phyloP scores from a whole-genome alignment of 2,329 filamentous ascomycete genomes.

The Nemania diffusa region DNA sequence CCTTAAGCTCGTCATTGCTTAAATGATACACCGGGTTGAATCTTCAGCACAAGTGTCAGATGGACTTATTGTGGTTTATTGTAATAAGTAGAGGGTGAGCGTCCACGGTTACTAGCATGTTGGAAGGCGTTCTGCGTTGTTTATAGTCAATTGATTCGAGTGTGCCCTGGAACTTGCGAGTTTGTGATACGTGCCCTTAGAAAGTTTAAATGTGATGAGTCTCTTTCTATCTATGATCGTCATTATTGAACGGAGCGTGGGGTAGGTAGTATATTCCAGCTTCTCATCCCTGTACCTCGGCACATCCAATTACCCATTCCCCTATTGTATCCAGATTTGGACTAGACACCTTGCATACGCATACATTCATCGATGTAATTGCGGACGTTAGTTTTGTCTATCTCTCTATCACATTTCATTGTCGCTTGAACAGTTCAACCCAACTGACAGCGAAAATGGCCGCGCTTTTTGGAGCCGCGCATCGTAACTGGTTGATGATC shows the following conservation, averaged over 20 bases:
- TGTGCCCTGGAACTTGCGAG: not conserved
- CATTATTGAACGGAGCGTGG: no score
- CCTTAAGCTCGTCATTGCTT: slow-evolving; percentile 13
- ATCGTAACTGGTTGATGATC: slow-evolving; percentile 42
- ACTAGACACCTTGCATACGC: no score
- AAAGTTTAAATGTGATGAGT: no score
- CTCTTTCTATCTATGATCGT: no score
- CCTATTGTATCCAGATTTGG: not conserved
- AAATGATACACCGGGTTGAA: slow-evolving; percentile 12
- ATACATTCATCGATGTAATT: not conserved
- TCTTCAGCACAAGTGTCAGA: not conserved
- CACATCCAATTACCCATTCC: not conserved
- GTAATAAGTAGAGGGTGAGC: not conserved
- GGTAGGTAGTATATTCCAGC: not conserved
- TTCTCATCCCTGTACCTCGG: not conserved
- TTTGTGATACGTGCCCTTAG: not conserved
- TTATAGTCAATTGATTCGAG: slow-evolving; percentile 29
- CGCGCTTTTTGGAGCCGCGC: slow-evolving; percentile 36
- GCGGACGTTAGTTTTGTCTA: not conserved
- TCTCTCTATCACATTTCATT: not conserved
- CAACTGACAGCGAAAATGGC: slow-evolving; percentile 32
- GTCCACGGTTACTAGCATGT: not conserved
- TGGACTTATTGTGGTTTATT: not conserved
- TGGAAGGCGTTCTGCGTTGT: slow-evolving; percentile 4
- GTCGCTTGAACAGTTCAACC: not conserved